phyloP scores from a whole-genome alignment of 1,284 basidiomycete species.

The Ceratobasidium sp. region DNA sequence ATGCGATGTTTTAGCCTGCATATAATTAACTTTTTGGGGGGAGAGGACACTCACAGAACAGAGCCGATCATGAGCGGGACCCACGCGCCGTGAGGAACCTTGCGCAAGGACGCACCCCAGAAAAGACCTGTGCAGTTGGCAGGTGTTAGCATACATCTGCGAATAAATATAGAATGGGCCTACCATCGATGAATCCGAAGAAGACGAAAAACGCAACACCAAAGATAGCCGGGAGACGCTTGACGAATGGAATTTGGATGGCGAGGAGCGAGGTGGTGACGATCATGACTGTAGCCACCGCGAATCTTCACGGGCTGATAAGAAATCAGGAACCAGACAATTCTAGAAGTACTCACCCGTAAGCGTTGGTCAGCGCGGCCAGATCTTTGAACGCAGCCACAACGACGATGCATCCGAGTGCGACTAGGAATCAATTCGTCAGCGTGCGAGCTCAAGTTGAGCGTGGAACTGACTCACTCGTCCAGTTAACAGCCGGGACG shows the following conservation, averaged over 20 bases:
- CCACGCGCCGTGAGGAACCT: conserved; percentile 72
- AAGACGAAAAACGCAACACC: conserved; percentile 63
- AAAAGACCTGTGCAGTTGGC: conserved; percentile 59
- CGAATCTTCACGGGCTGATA: conserved; percentile 58
- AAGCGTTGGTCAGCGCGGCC: conserved; percentile 64
- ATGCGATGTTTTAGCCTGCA: background rate
- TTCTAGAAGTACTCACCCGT: conserved; percentile 54
- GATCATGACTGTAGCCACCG: conserved; percentile 72
- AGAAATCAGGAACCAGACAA: background rate
- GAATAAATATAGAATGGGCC: conserved; percentile 12
- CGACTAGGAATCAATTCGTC: conserved; percentile 54
- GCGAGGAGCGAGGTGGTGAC: conserved; percentile 67
- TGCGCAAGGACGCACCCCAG: conserved; percentile 70
- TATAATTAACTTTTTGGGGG: background rate
- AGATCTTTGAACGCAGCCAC: conserved; percentile 68
- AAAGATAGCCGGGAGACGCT: conserved; percentile 61
- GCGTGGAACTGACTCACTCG: conserved; percentile 51
- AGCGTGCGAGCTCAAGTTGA: background rate
- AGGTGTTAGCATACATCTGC: background rate
- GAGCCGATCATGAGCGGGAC: conserved; percentile 68
- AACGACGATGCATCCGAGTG: conserved; percentile 66
- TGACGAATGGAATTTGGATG: conserved; percentile 68
- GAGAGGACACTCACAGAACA: conserved; percentile 57
- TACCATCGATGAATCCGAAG: conserved; percentile 70
- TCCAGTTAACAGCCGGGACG: conserved; percentile 69